These are phyloP conservation scores for Acorus gramineus DNA, from an alignment of 106 monocot species.

Conservation along the genomic window DNA sequence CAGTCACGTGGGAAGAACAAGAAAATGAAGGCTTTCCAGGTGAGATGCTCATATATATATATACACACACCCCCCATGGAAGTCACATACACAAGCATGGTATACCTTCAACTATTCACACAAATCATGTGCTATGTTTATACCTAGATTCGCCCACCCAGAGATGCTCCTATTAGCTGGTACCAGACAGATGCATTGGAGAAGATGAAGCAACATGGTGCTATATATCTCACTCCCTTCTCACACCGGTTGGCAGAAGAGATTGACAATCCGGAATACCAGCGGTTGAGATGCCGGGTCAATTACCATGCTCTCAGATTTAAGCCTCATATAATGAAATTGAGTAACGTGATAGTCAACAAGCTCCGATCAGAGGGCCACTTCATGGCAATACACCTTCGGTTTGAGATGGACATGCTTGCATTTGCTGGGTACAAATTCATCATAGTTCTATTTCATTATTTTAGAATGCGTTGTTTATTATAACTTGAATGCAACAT, in stretches of 20 bases:
- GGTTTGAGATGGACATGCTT: conserved; percentile 99
- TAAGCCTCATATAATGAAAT: conserved; percentile 86
- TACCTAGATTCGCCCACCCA: conserved; percentile 73
- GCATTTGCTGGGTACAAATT: conserved; percentile 88
- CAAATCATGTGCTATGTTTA: neutral
- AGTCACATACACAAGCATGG: no score
- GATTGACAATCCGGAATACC: conserved; percentile 73
- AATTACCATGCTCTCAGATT: conserved; percentile 94
- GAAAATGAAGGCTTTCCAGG: conserved; percentile 80
- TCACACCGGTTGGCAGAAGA: conserved; percentile 93
- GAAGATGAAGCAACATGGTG: conserved; percentile 81
- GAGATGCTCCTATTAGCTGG: conserved; percentile 90
- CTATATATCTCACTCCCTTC: conserved; percentile 90
- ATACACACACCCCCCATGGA: no score
- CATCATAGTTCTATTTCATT: neutral
- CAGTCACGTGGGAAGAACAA: conserved; percentile 56
- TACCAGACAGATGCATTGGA: conserved; percentile 73
- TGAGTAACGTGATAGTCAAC: conserved; percentile 68
- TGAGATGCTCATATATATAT: conserved; percentile 10
- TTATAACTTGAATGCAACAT: no score
- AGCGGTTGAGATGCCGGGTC: conserved; percentile 88
- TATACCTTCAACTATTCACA: no score
- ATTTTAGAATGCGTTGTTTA: no score
- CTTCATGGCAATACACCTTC: conserved; percentile 96
- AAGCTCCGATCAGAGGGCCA: conserved; percentile 70